Evolutionary conservation across 495 filamentous ascomycete genomes (phyloP).

Genomic region (Podospora fimiseda): DNA sequence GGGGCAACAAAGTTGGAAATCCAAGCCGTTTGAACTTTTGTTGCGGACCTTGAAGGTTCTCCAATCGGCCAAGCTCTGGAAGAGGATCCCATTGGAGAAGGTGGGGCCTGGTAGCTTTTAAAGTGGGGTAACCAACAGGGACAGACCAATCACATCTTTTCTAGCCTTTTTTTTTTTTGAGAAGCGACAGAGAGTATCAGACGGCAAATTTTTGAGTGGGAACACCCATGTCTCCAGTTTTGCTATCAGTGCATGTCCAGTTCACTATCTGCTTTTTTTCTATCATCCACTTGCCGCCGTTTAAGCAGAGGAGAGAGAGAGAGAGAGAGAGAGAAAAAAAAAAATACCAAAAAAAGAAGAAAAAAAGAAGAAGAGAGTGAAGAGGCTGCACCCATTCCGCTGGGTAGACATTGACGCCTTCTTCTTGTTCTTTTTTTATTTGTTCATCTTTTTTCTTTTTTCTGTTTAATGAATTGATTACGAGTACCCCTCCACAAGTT

Average conservation of each 20-base stretch:
- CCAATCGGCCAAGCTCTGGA: background rate
- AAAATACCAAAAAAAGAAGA: no score
- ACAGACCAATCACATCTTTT: slow-evolving; percentile 1
- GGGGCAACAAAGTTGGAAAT: no score
- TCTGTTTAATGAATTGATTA: slow-evolving; percentile 17
- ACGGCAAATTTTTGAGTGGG: background rate
- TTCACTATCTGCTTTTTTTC: background rate
- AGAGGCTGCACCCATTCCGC: background rate
- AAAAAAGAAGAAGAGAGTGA: background rate
- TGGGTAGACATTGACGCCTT: background rate
- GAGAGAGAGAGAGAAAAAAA: no score
- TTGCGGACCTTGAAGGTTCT: no score
- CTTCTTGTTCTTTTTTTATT: slow-evolving; percentile 1
- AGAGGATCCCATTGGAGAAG: background rate
- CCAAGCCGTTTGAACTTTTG: no score
- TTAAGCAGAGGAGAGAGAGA: no score
- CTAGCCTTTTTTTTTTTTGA: slow-evolving; percentile 4
- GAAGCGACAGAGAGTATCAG: slow-evolving; percentile 1
- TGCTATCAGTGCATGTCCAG: background rate
- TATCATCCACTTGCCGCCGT: no score
- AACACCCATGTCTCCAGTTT: slow-evolving; percentile 9
- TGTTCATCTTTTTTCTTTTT: slow-evolving; percentile 5
- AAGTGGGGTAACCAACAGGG: background rate
- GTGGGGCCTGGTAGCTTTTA: background rate
- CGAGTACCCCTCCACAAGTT: no score